These are phyloP conservation scores for Dothistroma pini DNA, from an alignment of 2,329 filamentous ascomycete genomes.

Conservation along the genomic window DNA sequence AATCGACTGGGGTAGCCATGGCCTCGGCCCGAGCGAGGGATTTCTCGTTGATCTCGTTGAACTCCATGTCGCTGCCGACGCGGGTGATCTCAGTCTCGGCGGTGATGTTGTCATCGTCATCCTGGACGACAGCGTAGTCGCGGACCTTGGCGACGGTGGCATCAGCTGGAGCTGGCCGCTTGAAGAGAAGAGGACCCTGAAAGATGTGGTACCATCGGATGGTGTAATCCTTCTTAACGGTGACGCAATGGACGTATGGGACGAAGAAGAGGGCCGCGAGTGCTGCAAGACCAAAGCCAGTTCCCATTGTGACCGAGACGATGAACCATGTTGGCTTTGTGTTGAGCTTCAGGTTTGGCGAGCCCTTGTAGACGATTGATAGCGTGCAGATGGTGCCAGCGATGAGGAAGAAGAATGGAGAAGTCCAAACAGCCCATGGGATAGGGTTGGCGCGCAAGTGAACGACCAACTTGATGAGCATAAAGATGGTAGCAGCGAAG, in stretches of 20 bases:
- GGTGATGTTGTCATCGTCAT: constrained; percentile 36
- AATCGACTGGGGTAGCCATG: constrained; percentile 34
- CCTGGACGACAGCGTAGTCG: constrained; percentile 74
- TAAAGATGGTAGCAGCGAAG: constrained; percentile 50
- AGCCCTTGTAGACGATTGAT: constrained; percentile 55
- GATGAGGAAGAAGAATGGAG: constrained; percentile 49
- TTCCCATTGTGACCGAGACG: constrained; percentile 49
- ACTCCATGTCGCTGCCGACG: constrained; percentile 40
- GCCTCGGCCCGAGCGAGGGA: constrained; percentile 32
- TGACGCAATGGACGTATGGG: constrained; percentile 32
- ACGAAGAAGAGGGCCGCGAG: constrained; percentile 44
- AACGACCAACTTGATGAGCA: constrained; percentile 48
- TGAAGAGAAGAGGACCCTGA: constrained; percentile 39
- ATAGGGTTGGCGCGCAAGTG: constrained; percentile 49
- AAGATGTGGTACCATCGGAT: constrained; percentile 34
- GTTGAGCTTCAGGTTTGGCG: constrained; percentile 44
- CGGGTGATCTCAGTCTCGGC: constrained; percentile 37
- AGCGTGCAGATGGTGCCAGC: constrained; percentile 52
- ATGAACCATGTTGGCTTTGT: constrained; percentile 43
- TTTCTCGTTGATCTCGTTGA: constrained; percentile 33
- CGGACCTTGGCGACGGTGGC: constrained; percentile 59
- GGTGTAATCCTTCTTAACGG: constrained; percentile 34
- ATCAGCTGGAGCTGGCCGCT: constrained; percentile 53
- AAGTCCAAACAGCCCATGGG: constrained; percentile 48
- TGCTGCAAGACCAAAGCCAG: constrained; percentile 33